Evolutionary conservation across 805 yeast genomes (phyloP).

Genomic region (Kazachstania bromeliacearum): DNA sequence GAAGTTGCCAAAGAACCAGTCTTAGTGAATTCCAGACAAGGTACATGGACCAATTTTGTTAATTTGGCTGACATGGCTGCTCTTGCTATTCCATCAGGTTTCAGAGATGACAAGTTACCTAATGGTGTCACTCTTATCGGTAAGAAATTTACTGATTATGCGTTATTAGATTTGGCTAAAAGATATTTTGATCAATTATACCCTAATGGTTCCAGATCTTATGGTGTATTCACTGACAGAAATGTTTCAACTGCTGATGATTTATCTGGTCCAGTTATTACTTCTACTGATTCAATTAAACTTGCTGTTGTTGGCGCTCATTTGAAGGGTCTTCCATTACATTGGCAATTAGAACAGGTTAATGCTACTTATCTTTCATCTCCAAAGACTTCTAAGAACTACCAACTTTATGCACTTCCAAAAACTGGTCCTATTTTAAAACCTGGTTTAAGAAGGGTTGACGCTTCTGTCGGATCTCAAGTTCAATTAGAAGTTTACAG

Average conservation of each 20-base stretch:
- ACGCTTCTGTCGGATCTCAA: conserved; percentile 39
- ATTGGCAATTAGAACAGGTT: conserved; percentile 87
- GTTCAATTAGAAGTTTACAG: conserved; percentile 78
- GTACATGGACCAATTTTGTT: conserved; percentile 97
- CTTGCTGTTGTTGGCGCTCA: conserved; percentile 97
- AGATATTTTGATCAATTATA: conserved; percentile 47
- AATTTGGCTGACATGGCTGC: conserved; percentile 91
- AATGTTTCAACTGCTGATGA: conserved; percentile 8
- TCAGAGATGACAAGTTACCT: conserved; percentile 80
- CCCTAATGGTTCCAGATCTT: conserved; percentile 39
- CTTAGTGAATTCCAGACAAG: conserved; percentile 77
- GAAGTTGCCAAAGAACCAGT: conserved; percentile 73
- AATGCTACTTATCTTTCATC: conserved; percentile 60
- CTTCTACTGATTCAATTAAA: conserved; percentile 39
- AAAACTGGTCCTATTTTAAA: conserved; percentile 71
- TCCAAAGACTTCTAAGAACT: conserved; percentile 62
- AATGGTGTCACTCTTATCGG: conserved; percentile 84
- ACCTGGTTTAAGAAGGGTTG: conserved; percentile 79
- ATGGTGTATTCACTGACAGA: conserved; percentile 36
- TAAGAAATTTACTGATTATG: conserved; percentile 77
- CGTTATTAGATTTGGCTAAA: conserved; percentile 74
- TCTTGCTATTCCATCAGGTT: conserved; percentile 84
- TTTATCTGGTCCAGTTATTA: conserved; percentile 17
- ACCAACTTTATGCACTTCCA: conserved; percentile 76
- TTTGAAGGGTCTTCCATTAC: conserved; percentile 74